Conservation (phyloP, 169 alveolate genomes). For the Cryptosporidium tyzzeri region DNA sequence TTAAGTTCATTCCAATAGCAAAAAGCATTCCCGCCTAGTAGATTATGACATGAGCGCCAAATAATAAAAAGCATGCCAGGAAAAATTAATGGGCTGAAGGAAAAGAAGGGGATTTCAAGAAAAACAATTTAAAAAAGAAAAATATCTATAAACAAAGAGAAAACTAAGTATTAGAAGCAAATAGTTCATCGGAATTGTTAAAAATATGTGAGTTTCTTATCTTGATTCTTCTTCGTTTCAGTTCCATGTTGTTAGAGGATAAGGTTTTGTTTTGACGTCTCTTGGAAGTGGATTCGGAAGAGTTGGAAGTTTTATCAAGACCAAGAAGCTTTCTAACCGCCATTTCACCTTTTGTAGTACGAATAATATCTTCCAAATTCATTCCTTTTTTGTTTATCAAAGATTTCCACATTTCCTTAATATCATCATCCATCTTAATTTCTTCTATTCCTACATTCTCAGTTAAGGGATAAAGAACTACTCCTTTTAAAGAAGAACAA, state of each 20-base stretch:
- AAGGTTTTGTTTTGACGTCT: slow-evolving; percentile 28
- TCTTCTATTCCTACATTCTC: slow-evolving; percentile 68
- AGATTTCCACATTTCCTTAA: slow-evolving; percentile 57
- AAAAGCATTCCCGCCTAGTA: not conserved
- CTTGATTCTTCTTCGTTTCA: slow-evolving; percentile 42
- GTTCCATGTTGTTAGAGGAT: not conserved
- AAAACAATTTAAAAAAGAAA: not conserved
- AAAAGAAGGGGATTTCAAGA: not conserved
- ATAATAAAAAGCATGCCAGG: not conserved
- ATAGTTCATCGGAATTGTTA: slow-evolving; percentile 49
- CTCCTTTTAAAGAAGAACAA: slow-evolving; percentile 49
- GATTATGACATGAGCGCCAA: slow-evolving; percentile 9
- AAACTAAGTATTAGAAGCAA: slow-evolving; percentile 3
- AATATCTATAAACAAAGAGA: not conserved
- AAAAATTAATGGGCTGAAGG: not conserved
- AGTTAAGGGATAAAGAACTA: slow-evolving; percentile 45
- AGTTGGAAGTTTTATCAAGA: slow-evolving; percentile 13
- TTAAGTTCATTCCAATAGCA: not conserved
- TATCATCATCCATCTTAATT: slow-evolving; percentile 44
- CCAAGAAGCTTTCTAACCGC: slow-evolving; percentile 65
- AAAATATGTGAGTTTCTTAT: slow-evolving; percentile 60
- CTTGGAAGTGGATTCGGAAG: slow-evolving; percentile 1
- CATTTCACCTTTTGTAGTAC: slow-evolving; percentile 44
- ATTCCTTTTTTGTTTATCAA: slow-evolving; percentile 11
- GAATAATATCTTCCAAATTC: slow-evolving; percentile 62